Percentiles rank a stretch among this genome's conserved stretches.
phyloP scores from a whole-genome alignment of 441 rosid species.

The Eugenia klotzschiana region DNA sequence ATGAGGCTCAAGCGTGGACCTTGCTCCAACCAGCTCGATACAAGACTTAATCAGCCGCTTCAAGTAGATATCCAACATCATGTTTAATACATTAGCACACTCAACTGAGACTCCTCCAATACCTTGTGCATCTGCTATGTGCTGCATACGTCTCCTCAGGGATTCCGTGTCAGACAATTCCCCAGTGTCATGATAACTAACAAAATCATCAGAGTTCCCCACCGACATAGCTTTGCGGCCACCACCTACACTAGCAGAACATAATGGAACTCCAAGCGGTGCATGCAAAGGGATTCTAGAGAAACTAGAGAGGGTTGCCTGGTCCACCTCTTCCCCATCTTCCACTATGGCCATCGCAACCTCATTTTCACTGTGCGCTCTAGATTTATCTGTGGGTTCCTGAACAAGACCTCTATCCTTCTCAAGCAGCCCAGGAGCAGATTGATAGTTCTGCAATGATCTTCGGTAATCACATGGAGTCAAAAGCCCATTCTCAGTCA shows the following conservation, averaged over 20 bases:
- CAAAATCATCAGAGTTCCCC: slow-evolving; percentile 17
- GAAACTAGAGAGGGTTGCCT: slow-evolving; percentile 18
- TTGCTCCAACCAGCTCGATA: slow-evolving; percentile 37
- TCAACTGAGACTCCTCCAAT: slow-evolving; percentile 66
- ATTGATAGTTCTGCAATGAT: slow-evolving; percentile 35
- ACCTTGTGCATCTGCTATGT: slow-evolving; percentile 50
- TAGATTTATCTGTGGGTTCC: slow-evolving; percentile 18
- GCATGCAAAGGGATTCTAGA: slow-evolving; percentile 41
- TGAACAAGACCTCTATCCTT: slow-evolving; percentile 26
- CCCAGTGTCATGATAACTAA: slow-evolving; percentile 44
- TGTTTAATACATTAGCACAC: slow-evolving; percentile 56
- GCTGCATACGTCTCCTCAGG: slow-evolving; percentile 66
- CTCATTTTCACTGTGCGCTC: slow-evolving; percentile 24
- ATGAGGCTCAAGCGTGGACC: slow-evolving; percentile 29
- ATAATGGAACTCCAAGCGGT: slow-evolving; percentile 65
- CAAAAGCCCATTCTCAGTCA: slow-evolving; percentile 52
- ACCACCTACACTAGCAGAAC: slow-evolving; percentile 55
- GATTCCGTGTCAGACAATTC: slow-evolving; percentile 49
- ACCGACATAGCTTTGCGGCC: slow-evolving; percentile 32
- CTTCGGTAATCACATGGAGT: slow-evolving; percentile 49
- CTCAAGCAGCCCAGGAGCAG: slow-evolving; percentile 37
- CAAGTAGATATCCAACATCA: slow-evolving; percentile 59
- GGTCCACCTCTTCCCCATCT: slow-evolving; percentile 45
- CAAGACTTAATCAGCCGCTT: slow-evolving; percentile 66
- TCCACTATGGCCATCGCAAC: slow-evolving; percentile 15